Percentiles rank a stretch among this genome's conserved stretches.
These are phyloP conservation scores for Reutealis trisperma DNA, from an alignment of 345 rosid genomes.

Conservation along the genomic window DNA sequence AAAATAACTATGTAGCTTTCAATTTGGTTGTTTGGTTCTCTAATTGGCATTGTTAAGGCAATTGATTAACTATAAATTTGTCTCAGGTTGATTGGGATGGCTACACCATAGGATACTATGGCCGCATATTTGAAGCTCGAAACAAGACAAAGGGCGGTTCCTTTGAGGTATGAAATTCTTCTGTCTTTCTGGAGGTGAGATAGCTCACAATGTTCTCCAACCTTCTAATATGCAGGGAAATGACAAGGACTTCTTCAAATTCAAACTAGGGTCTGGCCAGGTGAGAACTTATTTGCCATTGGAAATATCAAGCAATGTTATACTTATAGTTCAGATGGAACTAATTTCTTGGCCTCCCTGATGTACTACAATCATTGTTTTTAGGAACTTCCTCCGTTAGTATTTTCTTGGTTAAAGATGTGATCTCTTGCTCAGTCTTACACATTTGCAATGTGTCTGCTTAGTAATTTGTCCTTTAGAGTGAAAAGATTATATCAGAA, in stretches of 20 bases:
- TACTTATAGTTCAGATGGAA: background rate
- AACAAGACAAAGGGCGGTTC: conserved; percentile 96
- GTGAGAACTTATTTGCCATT: conserved; percentile 35
- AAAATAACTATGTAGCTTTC: background rate
- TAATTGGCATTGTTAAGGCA: conserved; percentile 1
- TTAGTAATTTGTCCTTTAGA: background rate
- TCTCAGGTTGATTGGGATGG: conserved; percentile 97
- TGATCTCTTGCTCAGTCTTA: background rate
- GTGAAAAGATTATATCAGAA: background rate
- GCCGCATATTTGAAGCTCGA: conserved; percentile 99
- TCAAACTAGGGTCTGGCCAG: conserved; percentile 73
- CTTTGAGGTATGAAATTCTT: conserved; percentile 61
- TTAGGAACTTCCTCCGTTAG: background rate
- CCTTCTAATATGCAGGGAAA: conserved; percentile 61
- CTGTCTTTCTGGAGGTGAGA: background rate
- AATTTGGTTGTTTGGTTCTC: background rate
- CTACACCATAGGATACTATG: conserved; percentile 95
- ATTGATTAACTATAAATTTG: conserved; percentile 11
- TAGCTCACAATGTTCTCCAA: background rate
- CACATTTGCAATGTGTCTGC: background rate
- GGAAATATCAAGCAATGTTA: background rate
- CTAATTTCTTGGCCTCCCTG: background rate
- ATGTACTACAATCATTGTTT: background rate
- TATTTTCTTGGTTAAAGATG: background rate
- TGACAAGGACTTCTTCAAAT: conserved; percentile 83